phyloP scores from a whole-genome alignment of 208 protist genomes.

The Angomonas ambiguus region DNA sequence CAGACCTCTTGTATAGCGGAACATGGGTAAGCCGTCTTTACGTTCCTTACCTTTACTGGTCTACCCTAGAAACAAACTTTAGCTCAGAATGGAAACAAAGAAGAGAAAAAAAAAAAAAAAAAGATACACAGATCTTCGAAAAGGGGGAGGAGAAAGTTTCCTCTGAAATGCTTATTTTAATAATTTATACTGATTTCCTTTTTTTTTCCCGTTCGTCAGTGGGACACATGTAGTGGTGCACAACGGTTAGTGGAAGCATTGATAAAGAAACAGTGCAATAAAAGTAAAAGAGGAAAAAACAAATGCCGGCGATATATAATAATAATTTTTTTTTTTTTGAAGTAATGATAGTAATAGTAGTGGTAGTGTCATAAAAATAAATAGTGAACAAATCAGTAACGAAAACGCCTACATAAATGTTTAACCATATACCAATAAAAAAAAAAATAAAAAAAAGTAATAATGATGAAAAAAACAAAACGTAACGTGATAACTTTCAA shows the following conservation, averaged over 20 bases:
- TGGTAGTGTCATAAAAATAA: too few relatives aligned
- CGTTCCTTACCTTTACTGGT: too few relatives aligned
- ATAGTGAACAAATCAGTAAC: slow-evolving; percentile 11
- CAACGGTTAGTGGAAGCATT: neutral
- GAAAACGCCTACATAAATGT: neutral
- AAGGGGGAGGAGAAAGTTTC: too few relatives aligned
- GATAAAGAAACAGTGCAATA: neutral
- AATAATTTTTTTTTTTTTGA: neutral
- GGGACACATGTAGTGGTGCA: neutral
- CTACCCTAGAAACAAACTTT: too few relatives aligned
- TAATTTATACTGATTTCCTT: slow-evolving; percentile 2
- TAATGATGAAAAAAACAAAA: slow-evolving; percentile 11
- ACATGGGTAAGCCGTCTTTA: too few relatives aligned
- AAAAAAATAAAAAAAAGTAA: neutral
- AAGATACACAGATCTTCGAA: too few relatives aligned
- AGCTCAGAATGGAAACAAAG: too few relatives aligned
- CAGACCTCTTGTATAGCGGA: slow-evolving; percentile 16
- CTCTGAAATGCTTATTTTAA: neutral
- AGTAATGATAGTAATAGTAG: neutral
- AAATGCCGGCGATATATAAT: slow-evolving; percentile 8
- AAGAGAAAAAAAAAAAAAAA: neutral
- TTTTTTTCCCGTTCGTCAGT: neutral
- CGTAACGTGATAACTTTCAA: neutral
- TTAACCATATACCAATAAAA: neutral
- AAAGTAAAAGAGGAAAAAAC: slow-evolving; percentile 16